phyloP scores from a whole-genome alignment of 148 eudicot genomes.

The Pharnaceum exiguum region DNA sequence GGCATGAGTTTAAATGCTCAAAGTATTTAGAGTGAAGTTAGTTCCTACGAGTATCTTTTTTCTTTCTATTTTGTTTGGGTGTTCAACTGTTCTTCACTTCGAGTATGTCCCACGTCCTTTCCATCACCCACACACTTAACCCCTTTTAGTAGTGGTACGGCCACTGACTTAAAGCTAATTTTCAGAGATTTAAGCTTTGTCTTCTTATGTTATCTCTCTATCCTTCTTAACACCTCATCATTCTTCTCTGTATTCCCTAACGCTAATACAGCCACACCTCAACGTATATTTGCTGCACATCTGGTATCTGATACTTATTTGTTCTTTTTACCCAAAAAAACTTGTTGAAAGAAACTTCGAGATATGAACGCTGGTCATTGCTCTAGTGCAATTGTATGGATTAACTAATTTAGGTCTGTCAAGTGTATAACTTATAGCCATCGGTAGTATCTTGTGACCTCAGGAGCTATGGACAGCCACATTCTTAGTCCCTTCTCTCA shows the following conservation, averaged over 20 bases:
- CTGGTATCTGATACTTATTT: too few species aligned
- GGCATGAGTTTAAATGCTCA: conserved; percentile 15
- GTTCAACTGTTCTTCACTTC: not conserved
- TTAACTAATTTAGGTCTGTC: too few species aligned
- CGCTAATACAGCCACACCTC: not conserved
- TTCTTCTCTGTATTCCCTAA: not conserved
- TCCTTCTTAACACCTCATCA: not conserved
- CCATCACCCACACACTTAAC: not conserved
- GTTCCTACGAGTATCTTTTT: not conserved
- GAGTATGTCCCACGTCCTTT: conserved; percentile 14
- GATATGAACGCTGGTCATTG: too few species aligned
- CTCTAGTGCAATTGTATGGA: too few species aligned
- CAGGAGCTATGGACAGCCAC: too few species aligned
- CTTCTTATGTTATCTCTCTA: not conserved
- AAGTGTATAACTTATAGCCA: too few species aligned
- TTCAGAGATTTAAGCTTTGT: conserved; percentile 4
- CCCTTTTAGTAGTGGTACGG: conserved; percentile 16
- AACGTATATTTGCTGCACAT: not conserved
- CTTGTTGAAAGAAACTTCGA: too few species aligned
- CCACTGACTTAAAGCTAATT: conserved; percentile 14
- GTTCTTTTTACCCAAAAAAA: too few species aligned
- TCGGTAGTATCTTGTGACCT: too few species aligned
- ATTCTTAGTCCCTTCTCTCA: too few species aligned
- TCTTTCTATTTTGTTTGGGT: not conserved
- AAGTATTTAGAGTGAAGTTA: not conserved